Base-by-base conservation (phyloP, 2,329 filamentous ascomycete genomes). In the Claviceps monticola region DNA sequence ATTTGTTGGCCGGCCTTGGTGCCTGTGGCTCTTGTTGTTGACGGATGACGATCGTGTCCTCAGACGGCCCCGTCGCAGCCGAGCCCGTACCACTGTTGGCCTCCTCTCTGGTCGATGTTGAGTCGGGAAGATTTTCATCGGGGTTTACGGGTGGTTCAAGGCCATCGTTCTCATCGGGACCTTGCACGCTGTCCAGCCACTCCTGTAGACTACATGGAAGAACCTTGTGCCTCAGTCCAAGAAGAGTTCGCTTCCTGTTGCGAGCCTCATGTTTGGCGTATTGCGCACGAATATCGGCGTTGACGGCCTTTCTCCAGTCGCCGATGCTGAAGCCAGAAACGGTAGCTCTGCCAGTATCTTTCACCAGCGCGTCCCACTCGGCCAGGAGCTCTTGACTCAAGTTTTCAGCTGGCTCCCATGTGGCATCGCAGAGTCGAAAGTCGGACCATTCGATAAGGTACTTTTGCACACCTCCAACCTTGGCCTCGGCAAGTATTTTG, bases 381-480 rank as follows among this genome's bases (percentile, higher is more conserved):
- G 59, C 53, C 2, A 71, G 58, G 5, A 78, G 61, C 0, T 64
- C 64, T 2, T 61, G 55, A 0, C 63, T 64, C 4, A 80, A 59
- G 51, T 77, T 64, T 5, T 68, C 61, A 9, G 60, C 56, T 0
- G 76, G 74, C 56, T 81, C 77, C 77, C 77, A 81, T 3, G 65
- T 66, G 46, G 66, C 66, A n/a, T 65, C 61, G 34, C 57, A 54
- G 0, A 72, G 58, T 1, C 59, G 55, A 46, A 59, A 71, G 2
- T 62, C 63, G 19, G 64, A 59, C 70, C 70, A 72, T 51, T 65
- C 56, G 11, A 71, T 60, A 3, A 72, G 61, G 53, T 65, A 72
- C 45, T 55, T 56, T 2, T 51, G 51, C 21, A 54, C 47, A 3
- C 61, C 63, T 3, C 59, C 53, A 3, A 65, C 53, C 4, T 57